These are phyloP conservation scores for Stellera chamaejasme DNA, from an alignment of 345 rosid genomes.

Conservation along the genomic window DNA sequence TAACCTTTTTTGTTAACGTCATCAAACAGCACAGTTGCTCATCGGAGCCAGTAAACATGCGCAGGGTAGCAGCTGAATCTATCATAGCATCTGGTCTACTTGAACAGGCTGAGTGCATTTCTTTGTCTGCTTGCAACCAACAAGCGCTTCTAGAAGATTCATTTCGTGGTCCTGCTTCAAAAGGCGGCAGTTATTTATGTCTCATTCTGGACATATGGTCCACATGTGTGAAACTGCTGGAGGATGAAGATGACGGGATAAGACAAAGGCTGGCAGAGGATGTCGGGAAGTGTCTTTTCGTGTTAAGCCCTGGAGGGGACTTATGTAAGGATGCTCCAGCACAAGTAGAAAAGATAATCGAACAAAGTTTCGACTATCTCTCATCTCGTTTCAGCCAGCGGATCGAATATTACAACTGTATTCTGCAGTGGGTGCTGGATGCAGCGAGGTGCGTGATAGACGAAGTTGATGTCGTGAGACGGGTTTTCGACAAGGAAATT, in stretches of 20 bases:
- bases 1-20: constrained; percentile 44
- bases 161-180: constrained; percentile 18
- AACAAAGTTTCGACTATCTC: constrained; percentile 56
- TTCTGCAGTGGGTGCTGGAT: constrained; percentile 47
- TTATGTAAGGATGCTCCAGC: constrained; percentile 36
- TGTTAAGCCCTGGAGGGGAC: constrained; percentile 14
- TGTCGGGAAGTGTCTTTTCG: constrained; percentile 54
- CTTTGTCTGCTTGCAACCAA: constrained; percentile 35
- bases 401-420: constrained; percentile 56
- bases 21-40: constrained; percentile 64
- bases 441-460: constrained; percentile 38
- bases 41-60: constrained; percentile 74
- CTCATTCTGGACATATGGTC: constrained; percentile 69
- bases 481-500: constrained; percentile 90
- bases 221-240: constrained; percentile 66
- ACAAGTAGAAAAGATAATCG: constrained; percentile 87
- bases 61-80: constrained; percentile 78
- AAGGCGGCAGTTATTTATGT: constrained; percentile 35
- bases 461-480: constrained; percentile 63
- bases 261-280: constrained; percentile 55
- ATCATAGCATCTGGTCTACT: constrained; percentile 77
- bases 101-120: constrained; percentile 65
- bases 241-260: constrained; percentile 89
- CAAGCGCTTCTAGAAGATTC: constrained; percentile 22
- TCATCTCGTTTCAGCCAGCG: constrained; percentile 72